These are phyloP conservation scores for Gynostemma pentaphyllum DNA, from an alignment of 306 rosid species.

Conservation along the genomic window DNA sequence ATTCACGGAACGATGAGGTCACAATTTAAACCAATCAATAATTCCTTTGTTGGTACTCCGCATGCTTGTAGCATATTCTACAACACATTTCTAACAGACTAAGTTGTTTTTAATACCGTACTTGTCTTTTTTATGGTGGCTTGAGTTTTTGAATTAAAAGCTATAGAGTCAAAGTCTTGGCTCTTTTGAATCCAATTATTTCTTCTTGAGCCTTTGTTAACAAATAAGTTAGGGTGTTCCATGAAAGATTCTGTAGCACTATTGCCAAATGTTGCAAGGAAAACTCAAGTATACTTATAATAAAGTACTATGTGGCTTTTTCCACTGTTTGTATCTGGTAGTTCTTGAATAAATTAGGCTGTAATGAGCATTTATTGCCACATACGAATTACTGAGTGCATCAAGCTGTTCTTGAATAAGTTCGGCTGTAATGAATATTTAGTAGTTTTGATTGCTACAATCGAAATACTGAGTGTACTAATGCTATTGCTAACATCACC, in stretches of 20 bases:
- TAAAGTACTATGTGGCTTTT: neutral
- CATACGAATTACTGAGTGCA: neutral
- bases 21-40: conserved; percentile 1
- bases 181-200: neutral
- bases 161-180: neutral
- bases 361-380: neutral
- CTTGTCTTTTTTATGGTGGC: neutral
- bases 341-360: neutral
- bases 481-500: neutral
- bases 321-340: neutral
- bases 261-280: neutral
- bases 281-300: neutral
- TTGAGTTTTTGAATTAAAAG: neutral
- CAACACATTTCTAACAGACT: neutral
- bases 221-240: neutral
- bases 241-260: neutral
- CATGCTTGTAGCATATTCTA: neutral
- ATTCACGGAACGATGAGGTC: conserved; percentile 22
- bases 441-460: neutral
- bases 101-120: neutral
- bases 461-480: neutral
- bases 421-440: too few relatives aligned
- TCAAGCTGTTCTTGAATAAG: too few relatives aligned
- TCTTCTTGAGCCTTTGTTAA: neutral
- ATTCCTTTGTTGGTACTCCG: neutral